Evolutionary conservation across 2,329 filamentous ascomycete species (phyloP).

Genomic region (Delphinella strobiligena): DNA sequence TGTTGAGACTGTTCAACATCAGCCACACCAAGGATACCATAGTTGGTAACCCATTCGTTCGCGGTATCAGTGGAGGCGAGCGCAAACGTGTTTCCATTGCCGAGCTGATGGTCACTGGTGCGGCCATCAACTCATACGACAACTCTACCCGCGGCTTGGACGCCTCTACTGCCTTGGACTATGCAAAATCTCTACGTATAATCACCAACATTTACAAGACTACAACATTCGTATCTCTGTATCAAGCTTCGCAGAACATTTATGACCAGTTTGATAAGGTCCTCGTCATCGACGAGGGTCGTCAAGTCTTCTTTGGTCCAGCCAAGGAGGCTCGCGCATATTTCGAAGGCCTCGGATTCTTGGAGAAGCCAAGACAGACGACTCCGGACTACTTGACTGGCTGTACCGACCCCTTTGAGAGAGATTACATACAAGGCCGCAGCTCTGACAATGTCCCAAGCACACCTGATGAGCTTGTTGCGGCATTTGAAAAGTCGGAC

Average conservation of each 20-base stretch:
- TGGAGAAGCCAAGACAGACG: slow-evolving; percentile 63
- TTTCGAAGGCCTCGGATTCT: slow-evolving; percentile 67
- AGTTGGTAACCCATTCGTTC: slow-evolving; percentile 70
- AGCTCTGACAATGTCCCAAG: slow-evolving; percentile 56
- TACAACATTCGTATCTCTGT: slow-evolving; percentile 74
- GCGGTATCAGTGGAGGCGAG: slow-evolving; percentile 50
- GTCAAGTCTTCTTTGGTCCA: slow-evolving; percentile 65
- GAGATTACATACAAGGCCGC: slow-evolving; percentile 59
- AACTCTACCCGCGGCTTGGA: slow-evolving; percentile 37
- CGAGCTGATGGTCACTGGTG: slow-evolving; percentile 36
- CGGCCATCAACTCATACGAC: slow-evolving; percentile 29
- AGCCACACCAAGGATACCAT: slow-evolving; percentile 77
- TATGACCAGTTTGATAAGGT: slow-evolving; percentile 65
- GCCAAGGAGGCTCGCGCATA: slow-evolving; percentile 55
- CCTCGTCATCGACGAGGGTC: slow-evolving; percentile 64
- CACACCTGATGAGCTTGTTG: slow-evolving; percentile 51
- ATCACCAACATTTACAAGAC: slow-evolving; percentile 76
- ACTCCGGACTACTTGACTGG: slow-evolving; percentile 73
- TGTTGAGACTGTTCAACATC: slow-evolving; percentile 90
- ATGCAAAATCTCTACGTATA: slow-evolving; percentile 34
- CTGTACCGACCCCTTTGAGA: slow-evolving; percentile 74
- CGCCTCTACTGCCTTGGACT: slow-evolving; percentile 37
- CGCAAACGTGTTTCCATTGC: slow-evolving; percentile 38
- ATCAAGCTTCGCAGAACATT: slow-evolving; percentile 66
- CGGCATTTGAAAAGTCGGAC: slow-evolving; percentile 57